These are phyloP conservation scores for Malassezia japonica DNA, from an alignment of 1,284 basidiomycete genomes.

Conservation along the genomic window DNA sequence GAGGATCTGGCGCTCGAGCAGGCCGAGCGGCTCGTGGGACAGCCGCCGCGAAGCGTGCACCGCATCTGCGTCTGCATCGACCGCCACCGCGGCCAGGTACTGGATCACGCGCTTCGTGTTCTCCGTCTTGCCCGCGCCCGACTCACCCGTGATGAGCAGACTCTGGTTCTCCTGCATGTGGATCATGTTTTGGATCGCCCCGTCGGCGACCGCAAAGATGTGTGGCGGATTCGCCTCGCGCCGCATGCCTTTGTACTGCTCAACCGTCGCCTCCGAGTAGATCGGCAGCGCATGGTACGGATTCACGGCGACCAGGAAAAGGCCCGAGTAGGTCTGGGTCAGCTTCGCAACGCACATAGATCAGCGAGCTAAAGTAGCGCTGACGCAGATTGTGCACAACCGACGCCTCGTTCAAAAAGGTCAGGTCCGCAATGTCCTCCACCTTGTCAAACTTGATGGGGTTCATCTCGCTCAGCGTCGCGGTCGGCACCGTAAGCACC, in stretches of 20 bases:
- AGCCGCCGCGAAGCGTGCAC: conserved; percentile 26
- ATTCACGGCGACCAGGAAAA: conserved; percentile 96
- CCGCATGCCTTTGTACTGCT: conserved; percentile 83
- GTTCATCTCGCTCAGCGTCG: conserved; percentile 54
- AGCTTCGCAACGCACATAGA: conserved; percentile 66
- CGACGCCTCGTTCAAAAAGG: conserved; percentile 94
- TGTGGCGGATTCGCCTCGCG: conserved; percentile 93
- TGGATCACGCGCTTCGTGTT: conserved; percentile 99
- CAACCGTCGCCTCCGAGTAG: conserved; percentile 81
- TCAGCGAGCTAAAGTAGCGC: conserved; percentile 80
- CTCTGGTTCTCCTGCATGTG: conserved; percentile 95
- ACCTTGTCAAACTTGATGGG: conserved; percentile 97
- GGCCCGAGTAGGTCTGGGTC: conserved; percentile 76
- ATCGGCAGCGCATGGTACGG: conserved; percentile 87
- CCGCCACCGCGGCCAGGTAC: conserved; percentile 93
- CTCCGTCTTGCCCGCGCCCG: conserved; percentile 97
- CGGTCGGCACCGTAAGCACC: conserved; percentile 52
- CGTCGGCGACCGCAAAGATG: conserved; percentile 92
- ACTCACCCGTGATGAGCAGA: conserved; percentile 98
- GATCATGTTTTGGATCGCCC: conserved; percentile 97
- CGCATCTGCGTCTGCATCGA: conserved; percentile 44
- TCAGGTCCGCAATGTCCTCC: conserved; percentile 95
- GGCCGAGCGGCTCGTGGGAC: conserved; percentile 56
- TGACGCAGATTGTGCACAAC: conserved; percentile 92
- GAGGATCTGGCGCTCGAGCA: conserved; percentile 89